These are phyloP conservation scores for Cubamyces sp. DNA, from an alignment of 768 basidiomycete genomes.

Conservation along the genomic window DNA sequence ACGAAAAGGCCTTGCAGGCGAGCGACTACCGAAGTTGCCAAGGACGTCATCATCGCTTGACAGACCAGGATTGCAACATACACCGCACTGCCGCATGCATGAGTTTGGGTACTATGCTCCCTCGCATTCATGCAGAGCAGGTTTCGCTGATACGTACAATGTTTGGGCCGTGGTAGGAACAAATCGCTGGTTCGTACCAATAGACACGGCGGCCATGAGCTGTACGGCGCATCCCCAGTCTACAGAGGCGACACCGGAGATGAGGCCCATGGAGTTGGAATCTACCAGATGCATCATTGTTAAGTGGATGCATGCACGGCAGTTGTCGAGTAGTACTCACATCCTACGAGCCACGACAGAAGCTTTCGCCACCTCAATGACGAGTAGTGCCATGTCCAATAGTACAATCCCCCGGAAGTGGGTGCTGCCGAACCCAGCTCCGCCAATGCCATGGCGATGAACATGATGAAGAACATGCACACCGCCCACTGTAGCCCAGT, in stretches of 20 bases:
- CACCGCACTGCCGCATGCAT: constrained; percentile 32
- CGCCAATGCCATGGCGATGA: constrained; percentile 40
- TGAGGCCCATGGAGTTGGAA: constrained; percentile 41
- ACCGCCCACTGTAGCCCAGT: constrained; percentile 36
- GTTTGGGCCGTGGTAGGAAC: constrained; percentile 34
- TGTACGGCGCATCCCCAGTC: constrained; percentile 45
- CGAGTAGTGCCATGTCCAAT: constrained; percentile 40
- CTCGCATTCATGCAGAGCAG: not conserved
- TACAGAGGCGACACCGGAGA: constrained; percentile 38
- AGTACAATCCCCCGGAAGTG: constrained; percentile 43
- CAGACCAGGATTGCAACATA: constrained; percentile 38
- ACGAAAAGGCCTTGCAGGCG: constrained; percentile 41
- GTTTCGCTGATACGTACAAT: constrained; percentile 24
- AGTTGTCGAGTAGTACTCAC: constrained; percentile 26
- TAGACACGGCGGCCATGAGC: constrained; percentile 43
- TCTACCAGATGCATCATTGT: constrained; percentile 21
- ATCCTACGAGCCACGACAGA: constrained; percentile 45
- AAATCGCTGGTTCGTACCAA: constrained; percentile 34
- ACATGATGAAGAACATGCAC: constrained; percentile 37
- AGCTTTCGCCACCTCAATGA: constrained; percentile 38
- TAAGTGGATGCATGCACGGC: too few relatives aligned
- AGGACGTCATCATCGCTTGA: constrained; percentile 38
- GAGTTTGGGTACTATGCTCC: not conserved
- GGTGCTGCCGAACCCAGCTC: constrained; percentile 41
- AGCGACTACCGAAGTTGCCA: constrained; percentile 39